Percentiles rank a stretch among this genome's conserved stretches.
These are phyloP conservation scores for Diplodia sapinea DNA, from an alignment of 2,329 filamentous ascomycete genomes.

Conservation along the genomic window DNA sequence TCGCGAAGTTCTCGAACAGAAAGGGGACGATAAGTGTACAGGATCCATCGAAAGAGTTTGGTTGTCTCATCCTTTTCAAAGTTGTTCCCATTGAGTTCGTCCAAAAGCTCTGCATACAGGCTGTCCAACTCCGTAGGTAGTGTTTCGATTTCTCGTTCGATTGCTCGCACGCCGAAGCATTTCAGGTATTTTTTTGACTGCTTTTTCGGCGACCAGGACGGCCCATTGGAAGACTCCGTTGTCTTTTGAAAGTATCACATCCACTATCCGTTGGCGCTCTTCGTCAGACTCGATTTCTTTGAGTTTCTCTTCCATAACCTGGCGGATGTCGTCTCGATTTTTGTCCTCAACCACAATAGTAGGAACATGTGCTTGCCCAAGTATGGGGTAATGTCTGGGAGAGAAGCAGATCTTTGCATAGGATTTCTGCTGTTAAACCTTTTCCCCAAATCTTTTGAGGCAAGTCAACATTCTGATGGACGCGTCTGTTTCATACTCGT, in stretches of 20 bases:
- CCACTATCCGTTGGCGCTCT: background rate
- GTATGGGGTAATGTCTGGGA: conserved; percentile 7
- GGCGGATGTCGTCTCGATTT: background rate
- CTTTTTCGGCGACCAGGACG: background rate
- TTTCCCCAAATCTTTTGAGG: background rate
- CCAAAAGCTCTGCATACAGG: background rate
- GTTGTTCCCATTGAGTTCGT: background rate
- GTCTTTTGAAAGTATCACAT: background rate
- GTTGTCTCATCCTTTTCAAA: background rate
- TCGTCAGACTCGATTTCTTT: background rate
- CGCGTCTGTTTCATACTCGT: background rate
- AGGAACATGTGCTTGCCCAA: background rate
- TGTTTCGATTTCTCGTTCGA: background rate
- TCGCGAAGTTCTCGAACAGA: conserved; percentile 34
- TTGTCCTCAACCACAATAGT: background rate
- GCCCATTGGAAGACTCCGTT: conserved; percentile 11
- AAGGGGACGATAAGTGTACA: conserved; percentile 5
- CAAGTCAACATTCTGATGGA: background rate
- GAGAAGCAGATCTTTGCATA: conserved; percentile 8
- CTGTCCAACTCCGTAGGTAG: background rate
- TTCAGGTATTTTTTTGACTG: background rate
- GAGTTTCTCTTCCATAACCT: background rate
- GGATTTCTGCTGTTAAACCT: background rate
- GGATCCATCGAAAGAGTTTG: conserved; percentile 19
- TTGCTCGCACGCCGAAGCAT: background rate